Evolutionary conservation across 2,329 filamentous ascomycete species (phyloP).

Genomic region (Alternaria hordeiaustralica): DNA sequence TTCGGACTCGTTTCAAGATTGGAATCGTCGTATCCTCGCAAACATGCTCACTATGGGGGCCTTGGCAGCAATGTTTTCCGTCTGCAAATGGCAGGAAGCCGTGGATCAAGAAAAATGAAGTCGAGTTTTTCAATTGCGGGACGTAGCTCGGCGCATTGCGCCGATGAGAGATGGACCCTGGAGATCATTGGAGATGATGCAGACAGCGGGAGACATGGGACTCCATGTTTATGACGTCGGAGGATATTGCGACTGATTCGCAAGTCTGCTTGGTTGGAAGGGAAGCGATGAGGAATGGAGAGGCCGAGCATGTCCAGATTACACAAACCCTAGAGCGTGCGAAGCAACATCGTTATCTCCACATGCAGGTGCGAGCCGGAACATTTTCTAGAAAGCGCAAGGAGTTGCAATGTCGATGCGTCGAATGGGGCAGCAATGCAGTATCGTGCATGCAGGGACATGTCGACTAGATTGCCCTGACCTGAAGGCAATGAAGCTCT

Average conservation of each 20-base stretch:
- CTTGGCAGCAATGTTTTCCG: constrained; percentile 8
- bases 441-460: constrained; percentile 12
- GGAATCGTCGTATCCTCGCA: constrained; percentile 11
- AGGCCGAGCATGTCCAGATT: constrained; percentile 18
- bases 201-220: constrained; percentile 15
- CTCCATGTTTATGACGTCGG: constrained; percentile 23
- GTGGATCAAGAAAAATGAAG: constrained; percentile 19
- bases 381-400: constrained; percentile 1
- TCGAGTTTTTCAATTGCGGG: constrained; percentile 1
- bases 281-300: background rate
- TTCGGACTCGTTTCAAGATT: constrained; percentile 6
- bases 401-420: constrained; percentile 4
- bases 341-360: constrained; percentile 1
- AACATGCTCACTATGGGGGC: constrained; percentile 12
- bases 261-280: background rate
- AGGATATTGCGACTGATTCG: constrained; percentile 1
- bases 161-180: constrained; percentile 13
- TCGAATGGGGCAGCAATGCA: constrained; percentile 11
- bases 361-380: constrained; percentile 10
- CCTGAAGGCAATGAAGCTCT: constrained; percentile 1
- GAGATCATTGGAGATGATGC: constrained; percentile 22
- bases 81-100: constrained; percentile 6
- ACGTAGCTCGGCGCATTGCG: constrained; percentile 6
- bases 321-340: constrained; percentile 3
- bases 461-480: background rate